Conservation (phyloP, 2,329 filamentous ascomycete genomes). For the Ilyonectria destructans region DNA sequence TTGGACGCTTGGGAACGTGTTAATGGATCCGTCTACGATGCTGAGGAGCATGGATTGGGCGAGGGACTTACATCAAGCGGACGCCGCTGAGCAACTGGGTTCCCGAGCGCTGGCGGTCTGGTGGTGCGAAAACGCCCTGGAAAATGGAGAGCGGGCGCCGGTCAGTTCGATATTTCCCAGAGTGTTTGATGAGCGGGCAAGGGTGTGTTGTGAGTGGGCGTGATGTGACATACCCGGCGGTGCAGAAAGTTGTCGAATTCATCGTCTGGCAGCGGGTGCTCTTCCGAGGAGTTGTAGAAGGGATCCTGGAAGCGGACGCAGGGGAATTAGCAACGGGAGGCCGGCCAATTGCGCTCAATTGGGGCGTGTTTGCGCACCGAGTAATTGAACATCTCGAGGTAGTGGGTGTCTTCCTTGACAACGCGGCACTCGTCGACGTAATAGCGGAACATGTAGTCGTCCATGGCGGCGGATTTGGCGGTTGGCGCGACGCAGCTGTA, state of each 20-base stretch:
- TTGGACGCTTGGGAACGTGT: conserved; percentile 63
- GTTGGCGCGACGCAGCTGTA: neutral
- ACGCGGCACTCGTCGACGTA: conserved; percentile 65
- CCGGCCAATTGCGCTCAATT: neutral
- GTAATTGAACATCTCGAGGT: conserved; percentile 74
- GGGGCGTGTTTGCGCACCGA: conserved; percentile 60
- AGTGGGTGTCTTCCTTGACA: conserved; percentile 68
- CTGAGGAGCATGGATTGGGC: neutral
- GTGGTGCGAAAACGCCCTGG: conserved; percentile 70
- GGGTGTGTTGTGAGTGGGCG: conserved; percentile 7
- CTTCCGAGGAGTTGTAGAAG: conserved; percentile 65
- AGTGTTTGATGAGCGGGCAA: neutral
- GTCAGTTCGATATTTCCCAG: conserved; percentile 16
- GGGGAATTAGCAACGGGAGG: neutral
- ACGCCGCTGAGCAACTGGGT: conserved; percentile 67
- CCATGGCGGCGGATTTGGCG: conserved; percentile 58
- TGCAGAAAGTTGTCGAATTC: conserved; percentile 74
- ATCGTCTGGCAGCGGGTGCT: conserved; percentile 67
- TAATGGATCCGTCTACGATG: conserved; percentile 12
- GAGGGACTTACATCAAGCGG: conserved; percentile 67
- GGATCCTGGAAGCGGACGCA: conserved; percentile 61
- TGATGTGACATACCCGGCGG: conserved; percentile 60
- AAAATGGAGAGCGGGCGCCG: neutral
- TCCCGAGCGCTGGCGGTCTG: conserved; percentile 58
- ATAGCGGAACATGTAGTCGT: conserved; percentile 71